These are phyloP conservation scores for Erodium maritimum DNA, from an alignment of 345 rosid species.

Conservation along the genomic window DNA sequence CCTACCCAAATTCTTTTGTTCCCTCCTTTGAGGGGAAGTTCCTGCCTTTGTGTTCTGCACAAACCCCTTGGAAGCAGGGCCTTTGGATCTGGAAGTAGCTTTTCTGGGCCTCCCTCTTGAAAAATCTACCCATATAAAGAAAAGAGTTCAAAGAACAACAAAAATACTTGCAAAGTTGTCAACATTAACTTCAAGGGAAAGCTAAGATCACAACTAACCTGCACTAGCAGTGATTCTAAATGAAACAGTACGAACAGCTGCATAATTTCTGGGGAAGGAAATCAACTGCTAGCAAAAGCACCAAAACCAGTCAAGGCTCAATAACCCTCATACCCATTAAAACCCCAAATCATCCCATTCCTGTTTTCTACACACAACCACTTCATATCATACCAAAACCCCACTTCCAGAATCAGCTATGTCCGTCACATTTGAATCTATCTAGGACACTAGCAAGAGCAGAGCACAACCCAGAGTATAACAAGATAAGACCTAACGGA, in stretches of 20 bases:
- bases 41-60: slow-evolving; percentile 31
- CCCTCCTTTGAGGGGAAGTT: slow-evolving; percentile 34
- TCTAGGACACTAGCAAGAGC: slow-evolving; percentile 39
- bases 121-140: slow-evolving; percentile 38
- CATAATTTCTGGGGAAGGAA: too few species aligned
- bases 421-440: slow-evolving; percentile 7
- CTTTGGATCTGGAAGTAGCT: slow-evolving; percentile 36
- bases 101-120: slow-evolving; percentile 43
- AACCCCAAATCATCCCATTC: slow-evolving; percentile 12
- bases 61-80: slow-evolving; percentile 40
- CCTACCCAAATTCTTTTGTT: slow-evolving; percentile 26
- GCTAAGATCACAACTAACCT: slow-evolving; percentile 22
- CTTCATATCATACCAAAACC: too few species aligned
- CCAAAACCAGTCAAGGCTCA: too few species aligned
- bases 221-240: slow-evolving; percentile 41
- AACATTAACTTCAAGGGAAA: slow-evolving; percentile 2
- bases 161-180: not conserved
- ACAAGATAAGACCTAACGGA: not conserved
- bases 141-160: not conserved
- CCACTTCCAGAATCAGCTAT: too few species aligned
- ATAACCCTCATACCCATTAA: too few species aligned
- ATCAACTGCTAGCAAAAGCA: too few species aligned
- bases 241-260: slow-evolving; percentile 8
- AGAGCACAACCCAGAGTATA: too few species aligned
- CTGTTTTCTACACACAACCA: slow-evolving; percentile 10